These are phyloP conservation scores for Catharanthus roseus DNA, from an alignment of 257 asterid species.

Conservation along the genomic window DNA sequence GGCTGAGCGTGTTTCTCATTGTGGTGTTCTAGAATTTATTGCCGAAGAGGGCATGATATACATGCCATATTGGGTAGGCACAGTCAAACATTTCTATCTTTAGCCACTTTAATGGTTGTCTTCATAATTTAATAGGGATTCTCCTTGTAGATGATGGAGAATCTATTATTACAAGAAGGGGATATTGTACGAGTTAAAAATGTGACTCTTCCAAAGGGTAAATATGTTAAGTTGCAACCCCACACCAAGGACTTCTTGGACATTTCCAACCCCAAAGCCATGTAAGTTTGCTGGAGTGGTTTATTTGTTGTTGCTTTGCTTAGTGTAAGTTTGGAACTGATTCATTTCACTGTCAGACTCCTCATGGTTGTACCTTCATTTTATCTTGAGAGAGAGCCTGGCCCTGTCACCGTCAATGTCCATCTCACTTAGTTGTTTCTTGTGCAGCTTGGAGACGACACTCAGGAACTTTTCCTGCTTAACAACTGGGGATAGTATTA, in stretches of 20 bases:
- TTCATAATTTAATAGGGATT: conserved; percentile 11
- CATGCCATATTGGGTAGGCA: conserved; percentile 97
- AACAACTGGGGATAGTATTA: conserved; percentile 91
- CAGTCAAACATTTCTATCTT: conserved; percentile 3
- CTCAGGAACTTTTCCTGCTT: conserved; percentile 96
- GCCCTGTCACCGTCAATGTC: no score
- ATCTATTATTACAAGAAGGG: conserved; percentile 88
- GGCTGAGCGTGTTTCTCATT: conserved; percentile 76
- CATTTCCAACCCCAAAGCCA: conserved; percentile 14
- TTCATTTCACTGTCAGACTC: no score
- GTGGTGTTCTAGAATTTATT: conserved; percentile 97
- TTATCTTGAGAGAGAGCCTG: no score
- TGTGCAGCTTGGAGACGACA: conserved; percentile 65
- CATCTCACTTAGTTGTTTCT: conserved; percentile 1
- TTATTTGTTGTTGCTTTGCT: neutral
- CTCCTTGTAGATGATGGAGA: conserved; percentile 89
- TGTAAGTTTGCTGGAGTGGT: conserved; percentile 15
- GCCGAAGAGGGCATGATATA: conserved; percentile 99
- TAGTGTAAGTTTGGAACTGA: neutral
- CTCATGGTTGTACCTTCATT: no score
- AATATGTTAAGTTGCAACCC: conserved; percentile 88
- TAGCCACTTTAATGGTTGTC: conserved; percentile 9
- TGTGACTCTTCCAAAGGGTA: conserved; percentile 94
- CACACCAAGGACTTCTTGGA: conserved; percentile 38
- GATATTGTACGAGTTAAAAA: conserved; percentile 79